A percentile compares a stretch with the other conserved stretches of the same genome.
These are phyloP conservation scores for Polytrichum commune DNA, from an alignment of 225 moss, liverwort and hornwort genomes.

Conservation along the genomic window DNA sequence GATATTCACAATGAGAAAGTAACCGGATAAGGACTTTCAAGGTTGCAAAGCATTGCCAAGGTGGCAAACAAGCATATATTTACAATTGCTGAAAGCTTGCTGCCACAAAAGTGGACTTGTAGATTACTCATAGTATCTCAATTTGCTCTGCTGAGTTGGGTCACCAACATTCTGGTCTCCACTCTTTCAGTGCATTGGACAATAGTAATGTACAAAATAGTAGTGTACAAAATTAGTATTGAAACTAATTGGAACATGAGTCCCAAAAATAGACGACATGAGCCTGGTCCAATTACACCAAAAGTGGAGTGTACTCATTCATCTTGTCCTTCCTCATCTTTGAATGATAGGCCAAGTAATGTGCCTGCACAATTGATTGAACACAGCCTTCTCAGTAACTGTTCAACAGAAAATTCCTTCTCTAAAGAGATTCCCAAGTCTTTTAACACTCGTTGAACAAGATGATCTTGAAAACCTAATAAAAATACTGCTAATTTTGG, in stretches of 20 bases:
- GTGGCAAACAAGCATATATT: neutral
- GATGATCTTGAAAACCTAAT: no score
- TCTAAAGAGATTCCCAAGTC: no score
- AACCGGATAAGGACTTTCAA: no score
- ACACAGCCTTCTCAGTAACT: neutral
- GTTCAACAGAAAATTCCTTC: no score
- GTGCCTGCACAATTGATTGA: constrained; percentile 25
- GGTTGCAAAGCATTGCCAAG: constrained; percentile 1
- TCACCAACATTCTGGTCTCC: neutral
- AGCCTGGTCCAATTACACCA: constrained; percentile 22
- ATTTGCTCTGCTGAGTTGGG: neutral
- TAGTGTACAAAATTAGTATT: no score
- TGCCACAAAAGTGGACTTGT: neutral
- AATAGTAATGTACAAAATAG: neutral
- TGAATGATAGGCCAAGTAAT: constrained; percentile 31
- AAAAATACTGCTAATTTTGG: no score
- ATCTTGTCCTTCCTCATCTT: constrained; percentile 44
- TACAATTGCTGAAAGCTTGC: neutral
- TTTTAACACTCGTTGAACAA: no score
- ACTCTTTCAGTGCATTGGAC: neutral
- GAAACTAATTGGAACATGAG: neutral
- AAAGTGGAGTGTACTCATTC: constrained; percentile 52
- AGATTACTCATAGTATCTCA: neutral
- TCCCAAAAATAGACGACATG: neutral
- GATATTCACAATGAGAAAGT: no score